Base-by-base conservation (phyloP, 2,329 filamentous ascomycete species). In the Phyllosticta paracitricarpa region DNA sequence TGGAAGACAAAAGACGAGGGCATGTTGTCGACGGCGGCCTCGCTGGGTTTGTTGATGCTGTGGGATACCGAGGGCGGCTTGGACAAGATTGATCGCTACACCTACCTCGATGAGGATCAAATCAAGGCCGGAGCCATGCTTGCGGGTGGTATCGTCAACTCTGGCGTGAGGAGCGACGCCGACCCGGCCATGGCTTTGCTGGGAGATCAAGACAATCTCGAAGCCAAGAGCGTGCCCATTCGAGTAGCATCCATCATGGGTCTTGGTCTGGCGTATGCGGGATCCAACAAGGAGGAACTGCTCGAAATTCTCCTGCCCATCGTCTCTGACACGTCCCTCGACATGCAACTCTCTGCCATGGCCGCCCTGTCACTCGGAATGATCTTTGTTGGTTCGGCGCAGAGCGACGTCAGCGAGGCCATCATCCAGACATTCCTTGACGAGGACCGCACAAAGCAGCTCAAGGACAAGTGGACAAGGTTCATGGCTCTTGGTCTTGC, bases 1-100 rank as follows among this genome's bases (percentile, higher is more conserved):
- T 99, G 91, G 91, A 99, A 97, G 80, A 97, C 95, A 22, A 99
- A 99, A 77, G 91, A 95, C 52, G 92, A 97, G 70, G 94, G 94
- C 65, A 96, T 96, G 91, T 83, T 96, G 76, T 97, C 94, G 1
- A 97, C 93, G 0, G 89, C 95, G 51, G 95, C 95, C 4, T 97
- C 94, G 0, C 78, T 97, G 67, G 94, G 94, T 70, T 93, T 94
- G 69, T 81, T 99, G 19, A 81, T 96, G 72, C 84, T 96, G 70
- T 96, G 94, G 89, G 93, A 99, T 70, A 87, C 96, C 24, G 93
- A 97, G 70, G 87, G 84, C 66, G 94, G 93, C 61, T 79, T 99
- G 59, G 91, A 96, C 73, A 93, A 91, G 77, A 91, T 97, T 68
- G 93, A 99, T 75, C 91, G 88, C 72, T 99, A 91, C 78, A 96